Conservation (phyloP, 2,329 filamentous ascomycete species). For the Colletotrichum tropicicola region DNA sequence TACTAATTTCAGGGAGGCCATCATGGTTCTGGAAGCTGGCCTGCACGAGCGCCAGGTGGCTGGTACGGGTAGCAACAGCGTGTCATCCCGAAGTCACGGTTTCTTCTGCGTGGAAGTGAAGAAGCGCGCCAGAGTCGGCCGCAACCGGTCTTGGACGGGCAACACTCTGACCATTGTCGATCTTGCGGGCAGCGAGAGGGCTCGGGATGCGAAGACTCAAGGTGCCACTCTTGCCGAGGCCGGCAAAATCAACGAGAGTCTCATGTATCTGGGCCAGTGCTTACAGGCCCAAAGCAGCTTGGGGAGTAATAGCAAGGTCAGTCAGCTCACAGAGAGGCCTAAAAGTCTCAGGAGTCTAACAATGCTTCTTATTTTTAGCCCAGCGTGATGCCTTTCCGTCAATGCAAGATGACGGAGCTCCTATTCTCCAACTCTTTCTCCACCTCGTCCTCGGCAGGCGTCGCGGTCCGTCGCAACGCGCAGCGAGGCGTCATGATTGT, state of each 20-base stretch:
- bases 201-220: constrained; percentile 91
- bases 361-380: constrained; percentile 57
- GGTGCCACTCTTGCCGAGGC: constrained; percentile 93
- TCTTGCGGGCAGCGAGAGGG: constrained; percentile 91
- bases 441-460: constrained; percentile 53
- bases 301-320: constrained; percentile 77
- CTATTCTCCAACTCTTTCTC: constrained; percentile 90
- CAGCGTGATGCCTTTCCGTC: constrained; percentile 79
- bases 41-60: constrained; percentile 87
- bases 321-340: constrained; percentile 26
- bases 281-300: constrained; percentile 92
- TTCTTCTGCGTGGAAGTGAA: constrained; percentile 97
- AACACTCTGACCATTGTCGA: constrained; percentile 90
- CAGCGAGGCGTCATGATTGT: constrained; percentile 97
- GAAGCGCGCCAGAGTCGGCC: constrained; percentile 67
- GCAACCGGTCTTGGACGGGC: constrained; percentile 73
- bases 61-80: constrained; percentile 92
- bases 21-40: constrained; percentile 90
- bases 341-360: not conserved
- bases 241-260: constrained; percentile 96
- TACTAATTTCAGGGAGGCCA: constrained; percentile 80
- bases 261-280: constrained; percentile 98
- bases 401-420: constrained; percentile 86
- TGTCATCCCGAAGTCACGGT: constrained; percentile 90
- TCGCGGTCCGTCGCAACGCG: constrained; percentile 65